phyloP scores from a whole-genome alignment of 2,329 filamentous ascomycete genomes.

The Penicillium griseofulvum region DNA sequence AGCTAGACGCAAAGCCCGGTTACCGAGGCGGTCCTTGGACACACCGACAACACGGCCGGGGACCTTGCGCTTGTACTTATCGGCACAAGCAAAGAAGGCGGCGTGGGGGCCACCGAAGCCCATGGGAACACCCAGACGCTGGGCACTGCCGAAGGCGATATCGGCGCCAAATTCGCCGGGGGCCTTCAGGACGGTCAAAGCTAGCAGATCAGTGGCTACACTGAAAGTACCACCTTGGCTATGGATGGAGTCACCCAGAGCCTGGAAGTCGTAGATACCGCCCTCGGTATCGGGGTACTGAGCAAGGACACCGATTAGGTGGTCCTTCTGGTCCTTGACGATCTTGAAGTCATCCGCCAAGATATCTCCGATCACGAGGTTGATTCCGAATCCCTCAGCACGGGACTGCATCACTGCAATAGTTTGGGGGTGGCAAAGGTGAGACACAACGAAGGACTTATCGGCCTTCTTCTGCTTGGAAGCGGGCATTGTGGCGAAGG shows the following conservation, averaged over 20 bases:
- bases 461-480: constrained; percentile 69
- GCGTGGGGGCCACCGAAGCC: constrained; percentile 94
- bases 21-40: constrained; percentile 83
- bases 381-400: constrained; percentile 87
- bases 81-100: constrained; percentile 88
- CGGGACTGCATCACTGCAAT: constrained; percentile 79
- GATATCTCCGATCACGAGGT: constrained; percentile 70
- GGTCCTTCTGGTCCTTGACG: constrained; percentile 72
- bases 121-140: constrained; percentile 87
- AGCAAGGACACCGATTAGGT: constrained; percentile 84
- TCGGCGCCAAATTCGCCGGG: constrained; percentile 94
- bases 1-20: constrained; percentile 76
- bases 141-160: constrained; percentile 89
- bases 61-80: constrained; percentile 92
- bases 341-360: constrained; percentile 62
- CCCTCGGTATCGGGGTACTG: constrained; percentile 93
- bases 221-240: constrained; percentile 74
- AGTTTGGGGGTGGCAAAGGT: constrained; percentile 80
- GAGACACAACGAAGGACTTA: constrained; percentile 82
- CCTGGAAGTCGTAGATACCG: constrained; percentile 70
- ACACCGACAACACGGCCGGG: constrained; percentile 86
- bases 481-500: constrained; percentile 69
- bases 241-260: constrained; percentile 74
- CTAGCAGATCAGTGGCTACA: constrained; percentile 84
- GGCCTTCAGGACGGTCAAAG: constrained; percentile 80